phyloP scores from a whole-genome alignment of 2,329 filamentous ascomycete genomes.

The Byssothecium circinans region DNA sequence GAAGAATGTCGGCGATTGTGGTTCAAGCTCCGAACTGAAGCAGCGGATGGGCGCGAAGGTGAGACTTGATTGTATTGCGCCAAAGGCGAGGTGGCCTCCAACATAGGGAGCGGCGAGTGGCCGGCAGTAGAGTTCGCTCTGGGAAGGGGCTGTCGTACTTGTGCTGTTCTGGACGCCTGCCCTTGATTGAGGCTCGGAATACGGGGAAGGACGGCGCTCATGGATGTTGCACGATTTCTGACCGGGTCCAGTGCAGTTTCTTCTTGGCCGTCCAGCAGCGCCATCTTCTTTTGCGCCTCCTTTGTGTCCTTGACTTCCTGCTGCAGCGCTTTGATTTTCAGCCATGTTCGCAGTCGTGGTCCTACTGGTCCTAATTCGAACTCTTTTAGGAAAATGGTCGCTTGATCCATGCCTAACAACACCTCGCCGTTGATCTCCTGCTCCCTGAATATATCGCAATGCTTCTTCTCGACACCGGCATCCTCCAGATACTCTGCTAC shows the following conservation, averaged over 20 bases:
- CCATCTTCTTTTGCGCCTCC: constrained; percentile 37
- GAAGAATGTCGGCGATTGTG: constrained; percentile 87
- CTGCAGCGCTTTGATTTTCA: constrained; percentile 90
- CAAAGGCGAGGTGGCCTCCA: constrained; percentile 46
- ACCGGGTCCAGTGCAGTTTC: constrained; percentile 46
- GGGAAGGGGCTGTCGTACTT: constrained; percentile 25
- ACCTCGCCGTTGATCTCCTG: constrained; percentile 97
- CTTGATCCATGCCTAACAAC: constrained; percentile 90
- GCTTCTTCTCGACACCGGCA: constrained; percentile 79
- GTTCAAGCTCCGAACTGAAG: constrained; percentile 78
- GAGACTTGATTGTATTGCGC: constrained; percentile 49
- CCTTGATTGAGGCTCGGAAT: constrained; percentile 38
- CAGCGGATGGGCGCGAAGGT: constrained; percentile 68
- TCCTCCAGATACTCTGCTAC: constrained; percentile 90
- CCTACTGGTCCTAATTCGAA: constrained; percentile 93
- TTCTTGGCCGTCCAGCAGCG: constrained; percentile 47
- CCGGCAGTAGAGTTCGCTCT: constrained; percentile 38
- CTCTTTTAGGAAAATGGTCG: constrained; percentile 91
- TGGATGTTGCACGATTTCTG: constrained; percentile 50
- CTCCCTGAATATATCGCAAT: constrained; percentile 92
- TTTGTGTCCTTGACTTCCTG: constrained; percentile 73
- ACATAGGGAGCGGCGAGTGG: constrained; percentile 32
- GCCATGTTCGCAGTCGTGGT: constrained; percentile 88
- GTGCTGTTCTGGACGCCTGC: neutral
- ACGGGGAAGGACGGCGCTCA: constrained; percentile 42